A percentile compares a stretch with the other conserved stretches of the same genome.
Evolutionary conservation across 2,329 filamentous ascomycete genomes (phyloP).

Genomic region (Xylariaceae sp.): DNA sequence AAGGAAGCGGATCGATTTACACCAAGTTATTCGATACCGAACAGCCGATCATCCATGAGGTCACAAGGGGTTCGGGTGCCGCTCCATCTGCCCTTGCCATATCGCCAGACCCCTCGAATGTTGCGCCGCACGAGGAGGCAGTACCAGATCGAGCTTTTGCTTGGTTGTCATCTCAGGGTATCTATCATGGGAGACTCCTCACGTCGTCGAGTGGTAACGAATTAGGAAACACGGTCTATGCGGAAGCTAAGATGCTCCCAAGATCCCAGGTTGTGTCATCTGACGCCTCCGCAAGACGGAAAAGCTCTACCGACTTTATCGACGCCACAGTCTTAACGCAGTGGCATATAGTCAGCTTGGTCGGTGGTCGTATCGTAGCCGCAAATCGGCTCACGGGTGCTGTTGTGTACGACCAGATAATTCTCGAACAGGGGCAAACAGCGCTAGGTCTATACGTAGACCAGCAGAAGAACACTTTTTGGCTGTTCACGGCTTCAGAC

Average conservation of each 20-base stretch:
- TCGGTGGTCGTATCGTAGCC: slow-evolving; percentile 77
- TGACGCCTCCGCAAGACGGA: slow-evolving; percentile 57
- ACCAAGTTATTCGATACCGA: slow-evolving; percentile 83
- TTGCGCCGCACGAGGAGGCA: slow-evolving; percentile 49
- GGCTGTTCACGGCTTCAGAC: slow-evolving; percentile 86
- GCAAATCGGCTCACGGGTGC: slow-evolving; percentile 82
- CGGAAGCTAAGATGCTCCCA: slow-evolving; percentile 71
- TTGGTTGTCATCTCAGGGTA: slow-evolving; percentile 82
- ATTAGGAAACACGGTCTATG: slow-evolving; percentile 69
- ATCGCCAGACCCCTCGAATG: slow-evolving; percentile 65
- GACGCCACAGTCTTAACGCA: slow-evolving; percentile 80
- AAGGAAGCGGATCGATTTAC: slow-evolving; percentile 81
- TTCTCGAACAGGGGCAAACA: slow-evolving; percentile 73
- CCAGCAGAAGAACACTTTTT: slow-evolving; percentile 92
- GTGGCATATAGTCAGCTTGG: slow-evolving; percentile 83
- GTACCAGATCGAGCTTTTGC: slow-evolving; percentile 71
- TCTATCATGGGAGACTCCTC: slow-evolving; percentile 78
- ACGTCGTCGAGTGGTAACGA: slow-evolving; percentile 55
- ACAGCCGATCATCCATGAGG: slow-evolving; percentile 69
- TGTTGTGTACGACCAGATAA: slow-evolving; percentile 79
- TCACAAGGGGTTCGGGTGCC: slow-evolving; percentile 53
- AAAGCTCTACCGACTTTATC: slow-evolving; percentile 64
- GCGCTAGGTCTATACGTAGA: slow-evolving; percentile 83
- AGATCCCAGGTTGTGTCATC: slow-evolving; percentile 66
- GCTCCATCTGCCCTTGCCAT: slow-evolving; percentile 65